Evolutionary conservation across 78 protist genomes (phyloP).

Genomic region (Dictyostelium intermedium): DNA sequence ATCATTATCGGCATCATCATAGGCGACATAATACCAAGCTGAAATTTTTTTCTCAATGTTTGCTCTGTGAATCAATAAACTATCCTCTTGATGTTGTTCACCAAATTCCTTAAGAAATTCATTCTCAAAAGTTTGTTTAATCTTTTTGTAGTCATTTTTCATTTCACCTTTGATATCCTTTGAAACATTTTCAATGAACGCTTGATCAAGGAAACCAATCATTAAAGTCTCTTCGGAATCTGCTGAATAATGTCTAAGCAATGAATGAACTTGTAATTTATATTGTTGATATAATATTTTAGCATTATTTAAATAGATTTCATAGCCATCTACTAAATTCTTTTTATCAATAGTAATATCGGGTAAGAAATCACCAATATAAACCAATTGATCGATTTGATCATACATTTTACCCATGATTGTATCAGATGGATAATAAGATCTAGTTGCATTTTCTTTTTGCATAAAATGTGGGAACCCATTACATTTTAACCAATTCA

Average conservation of each 20-base stretch:
- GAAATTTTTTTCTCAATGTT: not conserved
- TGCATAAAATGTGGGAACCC: conserved; percentile 15
- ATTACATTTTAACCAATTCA: not conserved
- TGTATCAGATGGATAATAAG: not conserved
- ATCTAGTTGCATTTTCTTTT: not conserved
- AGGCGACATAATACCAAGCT: not conserved
- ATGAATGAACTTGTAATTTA: not conserved
- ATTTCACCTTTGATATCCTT: not conserved
- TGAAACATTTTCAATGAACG: not conserved
- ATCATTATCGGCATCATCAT: not conserved
- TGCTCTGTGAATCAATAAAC: not conserved
- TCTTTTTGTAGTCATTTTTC: not conserved
- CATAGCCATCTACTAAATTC: not conserved
- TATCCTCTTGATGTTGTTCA: not conserved
- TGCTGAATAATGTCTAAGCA: not conserved
- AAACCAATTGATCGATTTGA: not conserved
- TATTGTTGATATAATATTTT: not conserved
- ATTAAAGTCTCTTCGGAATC: not conserved
- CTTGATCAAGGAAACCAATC: not conserved
- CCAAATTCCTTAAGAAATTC: not conserved
- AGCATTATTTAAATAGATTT: not conserved
- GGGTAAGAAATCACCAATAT: not conserved
- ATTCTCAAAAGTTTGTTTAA: not conserved
- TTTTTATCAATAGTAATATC: not conserved
- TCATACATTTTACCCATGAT: conserved; percentile 16